A percentile compares a stretch with the other conserved stretches of the same genome.
phyloP scores from a whole-genome alignment of 1,284 basidiomycete species.

The Bjerkandera adusta region DNA sequence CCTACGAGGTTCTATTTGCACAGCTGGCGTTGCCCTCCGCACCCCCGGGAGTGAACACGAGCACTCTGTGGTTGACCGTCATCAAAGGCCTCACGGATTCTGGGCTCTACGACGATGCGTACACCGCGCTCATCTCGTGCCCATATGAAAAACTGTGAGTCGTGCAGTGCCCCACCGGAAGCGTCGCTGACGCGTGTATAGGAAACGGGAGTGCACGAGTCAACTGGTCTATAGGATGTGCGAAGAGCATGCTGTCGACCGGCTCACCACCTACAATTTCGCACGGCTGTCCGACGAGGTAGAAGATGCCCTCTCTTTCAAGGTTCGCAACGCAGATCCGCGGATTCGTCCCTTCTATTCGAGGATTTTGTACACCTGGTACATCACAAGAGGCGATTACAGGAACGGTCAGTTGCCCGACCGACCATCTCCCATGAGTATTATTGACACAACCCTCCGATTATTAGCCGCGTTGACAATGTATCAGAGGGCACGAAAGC shows the following conservation, averaged over 20 bases:
- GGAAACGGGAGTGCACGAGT: constrained; percentile 77
- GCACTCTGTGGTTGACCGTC: constrained; percentile 75
- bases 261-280: constrained; percentile 84
- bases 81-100: constrained; percentile 76
- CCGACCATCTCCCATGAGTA: constrained; percentile 3
- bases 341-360: constrained; percentile 86
- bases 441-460: constrained; percentile 7
- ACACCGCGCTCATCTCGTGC: constrained; percentile 69
- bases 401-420: constrained; percentile 65
- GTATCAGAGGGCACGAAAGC: constrained; percentile 89
- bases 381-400: constrained; percentile 83
- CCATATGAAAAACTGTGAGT: constrained; percentile 79
- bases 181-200: constrained; percentile 28
- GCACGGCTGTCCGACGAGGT: constrained; percentile 85
- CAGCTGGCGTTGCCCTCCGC: constrained; percentile 75
- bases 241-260: constrained; percentile 80
- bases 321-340: constrained; percentile 93
- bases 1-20: constrained; percentile 72
- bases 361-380: constrained; percentile 94
- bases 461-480: constrained; percentile 81
- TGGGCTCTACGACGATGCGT: constrained; percentile 82
- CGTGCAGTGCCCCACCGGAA: not conserved
- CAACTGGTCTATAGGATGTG: constrained; percentile 92
- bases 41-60: constrained; percentile 49
- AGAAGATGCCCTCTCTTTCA: constrained; percentile 88